phyloP scores from a whole-genome alignment of 176 grass and related monocot species.

The Lolium rigidum region DNA sequence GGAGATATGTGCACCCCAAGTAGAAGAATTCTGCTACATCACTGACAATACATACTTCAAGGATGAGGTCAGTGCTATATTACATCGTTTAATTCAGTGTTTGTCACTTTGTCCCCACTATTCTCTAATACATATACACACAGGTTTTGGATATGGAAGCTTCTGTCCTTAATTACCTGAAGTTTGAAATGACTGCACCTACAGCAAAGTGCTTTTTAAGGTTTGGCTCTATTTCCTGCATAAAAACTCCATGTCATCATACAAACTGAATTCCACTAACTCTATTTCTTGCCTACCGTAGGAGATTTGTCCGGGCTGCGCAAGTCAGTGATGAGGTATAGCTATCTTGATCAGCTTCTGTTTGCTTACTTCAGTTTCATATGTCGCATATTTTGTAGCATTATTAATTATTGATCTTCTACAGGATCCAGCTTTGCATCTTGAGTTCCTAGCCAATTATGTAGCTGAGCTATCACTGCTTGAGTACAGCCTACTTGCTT shows the following conservation, averaged over 20 bases:
- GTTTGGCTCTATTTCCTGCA: slow-evolving; percentile 41
- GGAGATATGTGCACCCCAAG: slow-evolving; percentile 97
- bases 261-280: slow-evolving; percentile 13
- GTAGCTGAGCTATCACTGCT: slow-evolving; percentile 88
- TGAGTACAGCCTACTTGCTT: slow-evolving; percentile 85
- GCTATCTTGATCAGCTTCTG: slow-evolving; percentile 14
- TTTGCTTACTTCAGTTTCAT: not conserved
- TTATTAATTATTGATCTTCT: slow-evolving; percentile 35
- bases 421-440: slow-evolving; percentile 77
- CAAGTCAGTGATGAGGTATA: slow-evolving; percentile 82
- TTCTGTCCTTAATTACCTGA: slow-evolving; percentile 80
- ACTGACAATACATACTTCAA: slow-evolving; percentile 99
- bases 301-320: slow-evolving; percentile 91
- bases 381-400: not conserved
- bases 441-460: slow-evolving; percentile 91
- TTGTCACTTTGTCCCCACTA: not conserved
- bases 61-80: slow-evolving; percentile 69
- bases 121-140: slow-evolving; percentile 23
- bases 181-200: slow-evolving; percentile 94
- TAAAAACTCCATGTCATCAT: not conserved
- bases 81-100: not conserved
- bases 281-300: slow-evolving; percentile 44
- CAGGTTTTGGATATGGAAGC: slow-evolving; percentile 97
- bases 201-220: slow-evolving; percentile 94
- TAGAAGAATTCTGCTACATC: slow-evolving; percentile 99